Evolutionary conservation across 192 early-diverging fungal species (phyloP).

Genomic region (Helicostylum pulchrum): DNA sequence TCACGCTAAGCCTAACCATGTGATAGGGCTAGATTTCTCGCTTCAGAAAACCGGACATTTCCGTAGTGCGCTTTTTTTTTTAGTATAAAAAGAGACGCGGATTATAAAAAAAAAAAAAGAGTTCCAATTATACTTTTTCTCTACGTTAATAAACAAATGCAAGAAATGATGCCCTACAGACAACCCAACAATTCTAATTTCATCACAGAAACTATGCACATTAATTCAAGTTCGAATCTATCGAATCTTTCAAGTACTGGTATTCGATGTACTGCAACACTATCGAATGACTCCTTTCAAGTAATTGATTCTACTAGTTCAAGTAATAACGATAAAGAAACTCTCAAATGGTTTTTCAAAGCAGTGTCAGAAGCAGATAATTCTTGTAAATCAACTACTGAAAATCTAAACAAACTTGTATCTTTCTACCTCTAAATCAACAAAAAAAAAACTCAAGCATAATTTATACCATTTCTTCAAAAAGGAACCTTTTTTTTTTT

Average conservation of each 20-base stretch:
- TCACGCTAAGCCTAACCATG: too few species aligned
- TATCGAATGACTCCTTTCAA: background rate
- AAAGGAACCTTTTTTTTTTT: too few species aligned
- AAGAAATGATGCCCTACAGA: background rate
- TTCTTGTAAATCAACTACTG: conserved; percentile 11
- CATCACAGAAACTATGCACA: background rate
- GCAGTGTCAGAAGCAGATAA: background rate
- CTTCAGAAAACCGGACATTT: conserved; percentile 1
- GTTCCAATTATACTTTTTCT: background rate
- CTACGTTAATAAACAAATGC: background rate
- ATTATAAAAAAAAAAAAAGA: too few species aligned
- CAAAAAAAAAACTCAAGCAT: too few species aligned
- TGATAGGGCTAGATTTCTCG: background rate
- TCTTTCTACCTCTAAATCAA: conserved; percentile 17
- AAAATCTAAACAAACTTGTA: conserved; percentile 18
- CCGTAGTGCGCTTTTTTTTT: background rate
- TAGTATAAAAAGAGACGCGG: background rate
- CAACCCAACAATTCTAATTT: background rate
- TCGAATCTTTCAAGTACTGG: background rate
- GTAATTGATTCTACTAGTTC: background rate
- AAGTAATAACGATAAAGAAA: background rate
- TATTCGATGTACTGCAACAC: background rate
- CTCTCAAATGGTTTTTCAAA: conserved; percentile 8
- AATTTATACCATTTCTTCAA: too few species aligned
- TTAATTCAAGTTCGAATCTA: background rate